A percentile compares a stretch with the other conserved stretches of the same genome.
Conservation (phyloP, 2,329 filamentous ascomycete species). For the Samsoniella hepiali region DNA sequence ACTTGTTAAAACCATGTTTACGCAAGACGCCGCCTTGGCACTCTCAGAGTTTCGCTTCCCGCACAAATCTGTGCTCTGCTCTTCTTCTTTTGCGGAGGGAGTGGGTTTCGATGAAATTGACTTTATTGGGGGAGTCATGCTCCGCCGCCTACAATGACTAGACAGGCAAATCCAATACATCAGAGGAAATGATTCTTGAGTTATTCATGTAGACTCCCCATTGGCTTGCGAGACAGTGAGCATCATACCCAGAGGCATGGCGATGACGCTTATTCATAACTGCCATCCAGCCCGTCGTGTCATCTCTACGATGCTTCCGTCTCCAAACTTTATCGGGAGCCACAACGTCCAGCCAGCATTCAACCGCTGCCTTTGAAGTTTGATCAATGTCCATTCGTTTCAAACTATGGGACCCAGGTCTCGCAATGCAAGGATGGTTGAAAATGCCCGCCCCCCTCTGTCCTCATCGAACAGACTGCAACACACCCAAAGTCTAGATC, state of each 20-base stretch:
- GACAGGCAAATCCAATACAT: not conserved
- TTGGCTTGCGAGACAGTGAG: not conserved
- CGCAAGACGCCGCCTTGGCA: not conserved
- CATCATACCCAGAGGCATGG: not conserved
- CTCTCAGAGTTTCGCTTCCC: not conserved
- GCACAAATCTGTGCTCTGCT: not conserved
- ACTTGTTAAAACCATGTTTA: not conserved
- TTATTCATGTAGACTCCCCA: not conserved
- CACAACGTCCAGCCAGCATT: not conserved
- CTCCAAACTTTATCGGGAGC: not conserved
- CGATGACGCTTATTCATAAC: not conserved
- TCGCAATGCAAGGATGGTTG: no score
- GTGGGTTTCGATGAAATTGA: constrained; percentile 1
- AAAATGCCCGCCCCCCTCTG: no score
- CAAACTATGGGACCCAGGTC: no score
- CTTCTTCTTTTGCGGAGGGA: not conserved
- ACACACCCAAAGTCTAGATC: not conserved
- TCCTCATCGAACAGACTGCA: no score
- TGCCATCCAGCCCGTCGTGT: not conserved
- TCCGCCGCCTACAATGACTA: constrained; percentile 1
- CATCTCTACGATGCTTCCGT: not conserved
- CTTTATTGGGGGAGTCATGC: not conserved
- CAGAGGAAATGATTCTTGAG: not conserved
- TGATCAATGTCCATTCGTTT: no score
- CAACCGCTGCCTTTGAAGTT: no score